A percentile compares a stretch with the other conserved stretches of the same genome.
Evolutionary conservation across 2,329 filamentous ascomycete species (phyloP).

Genomic region (Phaeoacremonium minimum): DNA sequence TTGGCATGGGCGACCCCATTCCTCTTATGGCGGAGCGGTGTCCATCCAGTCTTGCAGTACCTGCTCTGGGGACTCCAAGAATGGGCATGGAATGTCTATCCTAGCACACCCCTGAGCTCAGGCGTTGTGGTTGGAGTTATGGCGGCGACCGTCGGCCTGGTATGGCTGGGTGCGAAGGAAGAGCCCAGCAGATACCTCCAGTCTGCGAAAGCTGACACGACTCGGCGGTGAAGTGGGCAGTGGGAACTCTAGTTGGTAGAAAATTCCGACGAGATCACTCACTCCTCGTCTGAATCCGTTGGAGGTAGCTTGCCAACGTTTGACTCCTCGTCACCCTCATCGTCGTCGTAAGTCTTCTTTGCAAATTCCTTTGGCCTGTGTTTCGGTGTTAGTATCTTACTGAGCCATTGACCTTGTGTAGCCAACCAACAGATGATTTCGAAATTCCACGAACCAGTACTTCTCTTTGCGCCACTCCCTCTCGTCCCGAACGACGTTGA

Average conservation of each 20-base stretch:
- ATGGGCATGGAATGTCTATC: slow-evolving; percentile 91
- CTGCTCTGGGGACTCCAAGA: slow-evolving; percentile 75
- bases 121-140: slow-evolving; percentile 66
- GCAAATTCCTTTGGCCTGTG: slow-evolving; percentile 74
- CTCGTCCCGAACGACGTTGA: slow-evolving; percentile 89
- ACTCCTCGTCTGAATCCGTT: slow-evolving; percentile 64
- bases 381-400: slow-evolving; percentile 8
- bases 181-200: slow-evolving; percentile 21
- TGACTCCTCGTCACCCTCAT: slow-evolving; percentile 72
- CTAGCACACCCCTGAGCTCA: slow-evolving; percentile 61
- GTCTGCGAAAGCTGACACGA: too few species aligned
- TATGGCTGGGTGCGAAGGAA: slow-evolving; percentile 53
- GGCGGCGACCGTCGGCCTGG: slow-evolving; percentile 58
- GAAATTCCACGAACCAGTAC: slow-evolving; percentile 76
- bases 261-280: too few species aligned
- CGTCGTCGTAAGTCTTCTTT: slow-evolving; percentile 58
- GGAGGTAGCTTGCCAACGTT: slow-evolving; percentile 82
- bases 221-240: too few species aligned
- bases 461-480: slow-evolving; percentile 83
- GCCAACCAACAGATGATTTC: background rate
- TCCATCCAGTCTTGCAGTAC: slow-evolving; percentile 64
- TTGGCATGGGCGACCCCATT: slow-evolving; percentile 86
- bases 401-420: background rate
- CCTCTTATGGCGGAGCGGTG: slow-evolving; percentile 74
- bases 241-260: too few species aligned